Evolutionary conservation across 2,329 filamentous ascomycete genomes (phyloP).

Genomic region (Aspergillus phoenicis): DNA sequence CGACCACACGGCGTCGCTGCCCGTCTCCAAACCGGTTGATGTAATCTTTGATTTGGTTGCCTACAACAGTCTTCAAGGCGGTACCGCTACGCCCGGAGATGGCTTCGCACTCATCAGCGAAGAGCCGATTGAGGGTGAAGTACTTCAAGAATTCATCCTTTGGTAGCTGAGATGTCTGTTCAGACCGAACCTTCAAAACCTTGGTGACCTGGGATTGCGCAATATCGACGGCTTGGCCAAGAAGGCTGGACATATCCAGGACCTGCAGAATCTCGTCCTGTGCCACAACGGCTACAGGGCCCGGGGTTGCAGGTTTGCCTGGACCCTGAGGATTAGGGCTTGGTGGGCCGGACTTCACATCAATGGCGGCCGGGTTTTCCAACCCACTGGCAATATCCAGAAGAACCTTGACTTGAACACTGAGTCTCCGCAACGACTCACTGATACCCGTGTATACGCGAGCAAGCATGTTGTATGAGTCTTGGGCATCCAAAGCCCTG

Average conservation of each 20-base stretch:
- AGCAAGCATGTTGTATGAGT: constrained; percentile 79
- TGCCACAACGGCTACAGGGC: constrained; percentile 33
- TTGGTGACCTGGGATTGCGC: constrained; percentile 66
- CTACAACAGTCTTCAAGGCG: constrained; percentile 62
- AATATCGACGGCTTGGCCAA: constrained; percentile 68
- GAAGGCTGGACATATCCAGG: constrained; percentile 65
- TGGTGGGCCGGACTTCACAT: constrained; percentile 49
- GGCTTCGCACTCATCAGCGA: constrained; percentile 68
- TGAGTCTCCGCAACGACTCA: constrained; percentile 80
- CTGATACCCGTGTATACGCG: constrained; percentile 85
- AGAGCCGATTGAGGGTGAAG: constrained; percentile 64
- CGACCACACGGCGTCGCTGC: constrained; percentile 60
- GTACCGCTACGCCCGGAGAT: constrained; percentile 64
- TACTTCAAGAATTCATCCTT: constrained; percentile 63
- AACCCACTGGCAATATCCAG: constrained; percentile 80
- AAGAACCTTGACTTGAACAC: constrained; percentile 91
- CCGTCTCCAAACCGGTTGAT: constrained; percentile 60
- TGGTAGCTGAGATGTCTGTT: constrained; percentile 59
- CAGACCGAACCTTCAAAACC: constrained; percentile 64
- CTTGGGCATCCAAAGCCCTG: constrained; percentile 76
- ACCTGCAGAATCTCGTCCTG: constrained; percentile 66
- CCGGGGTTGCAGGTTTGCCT: constrained; percentile 41
- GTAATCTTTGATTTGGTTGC: constrained; percentile 65
- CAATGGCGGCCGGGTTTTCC: constrained; percentile 43
- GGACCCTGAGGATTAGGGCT: constrained; percentile 50